Percentiles rank a stretch among this genome's conserved stretches.
These are phyloP conservation scores for Jimgerdemannia flammicorona DNA, from an alignment of 192 early-diverging fungal genomes.

Conservation along the genomic window DNA sequence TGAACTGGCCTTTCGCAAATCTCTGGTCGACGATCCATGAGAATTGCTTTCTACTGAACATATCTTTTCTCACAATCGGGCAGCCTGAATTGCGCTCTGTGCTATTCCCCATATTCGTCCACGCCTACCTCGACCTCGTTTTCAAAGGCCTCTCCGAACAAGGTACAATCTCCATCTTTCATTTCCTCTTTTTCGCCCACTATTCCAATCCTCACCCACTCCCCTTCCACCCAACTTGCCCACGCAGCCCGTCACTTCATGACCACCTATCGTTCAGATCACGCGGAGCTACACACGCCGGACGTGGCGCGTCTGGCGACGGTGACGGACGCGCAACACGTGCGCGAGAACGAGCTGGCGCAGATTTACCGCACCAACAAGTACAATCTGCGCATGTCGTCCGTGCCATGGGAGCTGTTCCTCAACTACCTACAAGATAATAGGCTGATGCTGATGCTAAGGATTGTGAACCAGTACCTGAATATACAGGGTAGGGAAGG, in stretches of 20 bases:
- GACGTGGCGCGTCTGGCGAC: conserved; percentile 68
- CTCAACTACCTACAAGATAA: conserved; percentile 92
- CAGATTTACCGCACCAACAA: conserved; percentile 77
- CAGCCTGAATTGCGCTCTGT: conserved; percentile 81
- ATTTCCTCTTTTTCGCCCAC: neutral
- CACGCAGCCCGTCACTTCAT: conserved; percentile 69
- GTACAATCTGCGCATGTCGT: conserved; percentile 82
- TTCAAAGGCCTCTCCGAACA: conserved; percentile 43
- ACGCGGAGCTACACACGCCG: conserved; percentile 66
- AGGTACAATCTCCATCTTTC: conserved; percentile 30
- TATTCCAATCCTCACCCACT: conserved; percentile 11
- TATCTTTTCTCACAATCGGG: neutral
- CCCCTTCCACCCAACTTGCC: neutral
- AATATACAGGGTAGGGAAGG: conserved; percentile 60
- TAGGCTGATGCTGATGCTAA: conserved; percentile 80
- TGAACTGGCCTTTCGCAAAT: too few relatives aligned
- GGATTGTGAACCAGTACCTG: conserved; percentile 90
- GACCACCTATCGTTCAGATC: conserved; percentile 70
- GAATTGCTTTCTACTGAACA: too few relatives aligned
- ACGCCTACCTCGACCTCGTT: conserved; percentile 87
- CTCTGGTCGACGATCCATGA: too few relatives aligned
- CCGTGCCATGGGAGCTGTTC: conserved; percentile 85
- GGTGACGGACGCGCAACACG: conserved; percentile 71
- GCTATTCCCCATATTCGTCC: conserved; percentile 89
- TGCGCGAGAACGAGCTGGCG: conserved; percentile 77